Evolutionary conservation across 305 asterid species (phyloP).

Genomic region (Rubia occidens): DNA sequence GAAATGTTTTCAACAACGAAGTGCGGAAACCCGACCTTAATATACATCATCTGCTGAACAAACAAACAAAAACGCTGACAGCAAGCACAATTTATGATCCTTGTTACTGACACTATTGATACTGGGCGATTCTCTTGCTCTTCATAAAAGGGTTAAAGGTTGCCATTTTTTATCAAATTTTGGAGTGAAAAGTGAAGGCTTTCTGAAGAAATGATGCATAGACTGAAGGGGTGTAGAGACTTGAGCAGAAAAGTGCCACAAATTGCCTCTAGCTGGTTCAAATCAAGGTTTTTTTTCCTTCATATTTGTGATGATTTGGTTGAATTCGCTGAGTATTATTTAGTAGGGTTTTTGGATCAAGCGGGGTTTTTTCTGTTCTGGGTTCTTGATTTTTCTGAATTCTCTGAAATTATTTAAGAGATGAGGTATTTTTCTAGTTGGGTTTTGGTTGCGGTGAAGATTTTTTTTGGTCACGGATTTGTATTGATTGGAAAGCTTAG

Average conservation of each 20-base stretch:
- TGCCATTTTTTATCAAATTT: background rate
- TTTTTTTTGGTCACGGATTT: background rate
- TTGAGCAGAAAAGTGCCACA: conserved; percentile 29
- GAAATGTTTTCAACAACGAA: background rate
- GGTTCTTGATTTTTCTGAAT: background rate
- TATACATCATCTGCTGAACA: too few relatives aligned
- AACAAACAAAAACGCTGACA: background rate
- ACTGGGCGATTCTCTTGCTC: background rate
- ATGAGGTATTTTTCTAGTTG: background rate
- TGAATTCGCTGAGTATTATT: background rate
- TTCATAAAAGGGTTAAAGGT: background rate
- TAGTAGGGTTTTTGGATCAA: conserved; percentile 2
- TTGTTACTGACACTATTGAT: background rate
- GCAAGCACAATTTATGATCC: background rate
- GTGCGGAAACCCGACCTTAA: background rate
- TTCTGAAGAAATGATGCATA: conserved; percentile 28
- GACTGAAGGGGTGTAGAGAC: conserved; percentile 30
- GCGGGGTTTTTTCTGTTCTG: background rate
- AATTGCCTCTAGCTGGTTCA: conserved; percentile 23
- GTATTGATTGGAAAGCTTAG: background rate
- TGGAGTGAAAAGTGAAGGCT: conserved; percentile 1
- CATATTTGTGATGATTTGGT: background rate
- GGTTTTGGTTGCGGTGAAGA: background rate
- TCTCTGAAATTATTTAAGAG: background rate
- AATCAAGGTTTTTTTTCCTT: conserved; percentile 28